A percentile compares a stretch with the other conserved stretches of the same genome.
Conservation (phyloP, 345 rosid genomes). For the Adansonia digitata region DNA sequence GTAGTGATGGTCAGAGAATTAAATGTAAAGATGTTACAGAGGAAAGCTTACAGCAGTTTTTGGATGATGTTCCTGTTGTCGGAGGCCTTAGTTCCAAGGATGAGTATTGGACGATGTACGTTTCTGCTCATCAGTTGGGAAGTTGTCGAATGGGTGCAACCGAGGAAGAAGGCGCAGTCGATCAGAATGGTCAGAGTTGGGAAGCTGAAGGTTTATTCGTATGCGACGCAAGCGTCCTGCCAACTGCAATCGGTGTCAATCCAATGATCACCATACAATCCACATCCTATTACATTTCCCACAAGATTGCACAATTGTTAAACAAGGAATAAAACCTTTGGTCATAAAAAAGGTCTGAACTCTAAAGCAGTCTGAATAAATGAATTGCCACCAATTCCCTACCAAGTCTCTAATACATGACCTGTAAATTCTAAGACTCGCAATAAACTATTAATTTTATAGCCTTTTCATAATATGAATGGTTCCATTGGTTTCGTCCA, state of each 20-base stretch:
- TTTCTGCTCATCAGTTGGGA: conserved; percentile 72
- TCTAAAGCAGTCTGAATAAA: not conserved
- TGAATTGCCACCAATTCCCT: not conserved
- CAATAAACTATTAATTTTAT: not conserved
- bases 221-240: conserved; percentile 41
- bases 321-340: not conserved
- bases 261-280: conserved; percentile 56
- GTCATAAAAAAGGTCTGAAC: too few relatives aligned
- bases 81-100: conserved; percentile 44
- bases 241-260: conserved; percentile 37
- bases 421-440: too few relatives aligned
- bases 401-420: not conserved
- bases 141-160: conserved; percentile 67
- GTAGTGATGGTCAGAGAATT: conserved; percentile 61
- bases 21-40: conserved; percentile 41
- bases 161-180: conserved; percentile 49
- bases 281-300: conserved; percentile 49
- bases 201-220: conserved; percentile 45
- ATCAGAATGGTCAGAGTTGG: conserved; percentile 59
- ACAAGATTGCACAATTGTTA: conserved; percentile 25
- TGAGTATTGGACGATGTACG: conserved; percentile 37
- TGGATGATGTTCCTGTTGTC: conserved; percentile 26
- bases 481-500: not conserved
- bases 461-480: too few relatives aligned
- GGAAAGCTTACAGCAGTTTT: conserved; percentile 41